Percentiles rank a stretch among this genome's conserved stretches.
Evolutionary conservation across 495 filamentous ascomycete species (phyloP).

Genomic region (Neurospora tetrasperma): DNA sequence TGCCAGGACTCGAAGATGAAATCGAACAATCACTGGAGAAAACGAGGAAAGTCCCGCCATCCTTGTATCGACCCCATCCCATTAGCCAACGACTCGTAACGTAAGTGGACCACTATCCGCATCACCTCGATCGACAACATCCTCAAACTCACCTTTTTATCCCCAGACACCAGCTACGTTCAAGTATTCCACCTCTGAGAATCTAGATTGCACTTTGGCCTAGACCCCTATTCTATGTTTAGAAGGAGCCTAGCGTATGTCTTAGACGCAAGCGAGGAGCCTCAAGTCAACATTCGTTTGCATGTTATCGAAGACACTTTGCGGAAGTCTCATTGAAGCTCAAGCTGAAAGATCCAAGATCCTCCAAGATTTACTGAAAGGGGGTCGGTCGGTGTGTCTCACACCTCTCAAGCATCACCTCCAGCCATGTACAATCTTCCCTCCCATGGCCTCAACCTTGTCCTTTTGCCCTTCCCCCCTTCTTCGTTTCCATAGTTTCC

Average conservation of each 20-base stretch:
- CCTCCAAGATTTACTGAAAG: background rate
- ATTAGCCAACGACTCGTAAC: background rate
- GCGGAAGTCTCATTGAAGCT: background rate
- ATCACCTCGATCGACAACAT: background rate
- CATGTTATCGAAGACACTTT: background rate
- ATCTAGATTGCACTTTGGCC: background rate
- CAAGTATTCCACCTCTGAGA: background rate
- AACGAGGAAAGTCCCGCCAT: background rate
- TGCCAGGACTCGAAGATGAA: background rate
- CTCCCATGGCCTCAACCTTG: constrained; percentile 20
- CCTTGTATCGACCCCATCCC: background rate
- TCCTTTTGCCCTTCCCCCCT: constrained; percentile 2
- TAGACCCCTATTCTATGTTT: background rate
- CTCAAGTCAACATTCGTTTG: background rate
- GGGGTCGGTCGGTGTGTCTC: background rate
- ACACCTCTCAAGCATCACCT: background rate
- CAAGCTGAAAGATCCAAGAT: background rate
- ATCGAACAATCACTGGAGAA: background rate
- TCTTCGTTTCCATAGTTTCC: constrained; percentile 17
- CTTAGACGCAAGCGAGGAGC: background rate
- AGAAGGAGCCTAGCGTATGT: background rate
- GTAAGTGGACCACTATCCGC: background rate
- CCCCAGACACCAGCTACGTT: background rate
- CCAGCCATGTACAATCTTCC: constrained; percentile 19
- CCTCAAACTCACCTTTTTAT: background rate